Evolutionary conservation across 75 land plant species (phyloP).

Genomic region (Chamaecyparis obtusa): DNA sequence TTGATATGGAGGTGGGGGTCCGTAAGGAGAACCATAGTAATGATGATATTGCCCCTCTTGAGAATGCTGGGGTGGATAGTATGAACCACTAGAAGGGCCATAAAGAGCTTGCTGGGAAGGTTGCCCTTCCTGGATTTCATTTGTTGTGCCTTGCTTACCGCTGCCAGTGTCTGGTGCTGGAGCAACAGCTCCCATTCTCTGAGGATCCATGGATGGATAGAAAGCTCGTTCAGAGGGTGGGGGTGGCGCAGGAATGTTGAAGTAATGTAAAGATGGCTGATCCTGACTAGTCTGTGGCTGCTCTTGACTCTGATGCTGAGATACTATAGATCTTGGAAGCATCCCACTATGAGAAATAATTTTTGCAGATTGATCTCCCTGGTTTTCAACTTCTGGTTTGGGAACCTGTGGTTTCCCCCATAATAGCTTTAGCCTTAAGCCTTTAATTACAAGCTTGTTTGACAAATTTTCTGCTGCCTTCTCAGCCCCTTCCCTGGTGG

Average conservation of each 20-base stretch:
- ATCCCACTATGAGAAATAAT: constrained; percentile 67
- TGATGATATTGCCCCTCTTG: constrained; percentile 33
- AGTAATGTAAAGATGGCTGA: constrained; percentile 57
- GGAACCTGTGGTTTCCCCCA: constrained; percentile 95
- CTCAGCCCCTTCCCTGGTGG: constrained; percentile 97
- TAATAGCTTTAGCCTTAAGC: constrained; percentile 83
- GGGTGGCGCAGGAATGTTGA: constrained; percentile 72
- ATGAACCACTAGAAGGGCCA: constrained; percentile 5
- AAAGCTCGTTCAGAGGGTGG: constrained; percentile 65
- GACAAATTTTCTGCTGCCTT: constrained; percentile 96
- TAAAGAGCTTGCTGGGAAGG: constrained; percentile 24
- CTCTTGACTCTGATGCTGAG: constrained; percentile 75
- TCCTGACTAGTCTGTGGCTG: constrained; percentile 47
- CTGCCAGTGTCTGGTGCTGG: constrained; percentile 49
- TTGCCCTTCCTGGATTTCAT: constrained; percentile 29
- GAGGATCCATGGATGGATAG: constrained; percentile 99
- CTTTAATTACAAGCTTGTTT: constrained; percentile 92
- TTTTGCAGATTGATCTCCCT: constrained; percentile 53
- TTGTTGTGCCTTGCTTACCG: constrained; percentile 24
- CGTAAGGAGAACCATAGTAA: constrained; percentile 43
- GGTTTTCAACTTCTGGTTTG: constrained; percentile 60
- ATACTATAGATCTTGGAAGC: constrained; percentile 86
- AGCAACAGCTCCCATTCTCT: constrained; percentile 90
- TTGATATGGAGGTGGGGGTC: constrained; percentile 38
- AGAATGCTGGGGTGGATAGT: constrained; percentile 26